phyloP scores from a whole-genome alignment of 768 basidiomycete species.

The Naganishia friedmannii region DNA sequence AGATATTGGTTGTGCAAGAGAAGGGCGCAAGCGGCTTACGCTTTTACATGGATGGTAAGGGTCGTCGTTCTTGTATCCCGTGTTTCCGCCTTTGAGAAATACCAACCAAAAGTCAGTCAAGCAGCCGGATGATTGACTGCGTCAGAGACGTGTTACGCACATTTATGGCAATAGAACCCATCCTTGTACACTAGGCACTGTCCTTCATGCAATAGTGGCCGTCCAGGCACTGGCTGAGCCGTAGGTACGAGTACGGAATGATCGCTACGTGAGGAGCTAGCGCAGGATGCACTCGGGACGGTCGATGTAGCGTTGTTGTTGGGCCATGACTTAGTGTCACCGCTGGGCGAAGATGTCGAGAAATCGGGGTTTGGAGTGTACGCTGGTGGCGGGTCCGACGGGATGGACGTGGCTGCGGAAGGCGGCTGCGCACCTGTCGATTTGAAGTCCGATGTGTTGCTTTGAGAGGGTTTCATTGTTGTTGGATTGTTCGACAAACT shows the following conservation, averaged over 20 bases:
- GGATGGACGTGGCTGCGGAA: not conserved
- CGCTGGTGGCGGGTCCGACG: constrained; percentile 15
- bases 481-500: too few species aligned
- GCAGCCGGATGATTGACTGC: not conserved
- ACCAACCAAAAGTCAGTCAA: not conserved
- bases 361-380: constrained; percentile 8
- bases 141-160: not conserved
- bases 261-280: not conserved
- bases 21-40: not conserved
- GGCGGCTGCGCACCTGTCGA: not conserved
- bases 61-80: constrained; percentile 26
- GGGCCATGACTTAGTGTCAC: not conserved
- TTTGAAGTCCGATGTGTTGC: not conserved
- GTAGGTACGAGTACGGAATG: constrained; percentile 6
- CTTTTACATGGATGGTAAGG: constrained; percentile 25
- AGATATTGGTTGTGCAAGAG: not conserved
- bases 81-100: constrained; percentile 8
- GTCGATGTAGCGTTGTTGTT: not conserved
- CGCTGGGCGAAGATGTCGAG: not conserved
- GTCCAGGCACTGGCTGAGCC: constrained; percentile 11
- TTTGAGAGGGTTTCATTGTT: not conserved
- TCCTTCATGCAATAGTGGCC: constrained; percentile 21
- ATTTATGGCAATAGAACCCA: constrained; percentile 18
- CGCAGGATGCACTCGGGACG: not conserved
- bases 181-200: constrained; percentile 20